A percentile compares a stretch with the other conserved stretches of the same genome.
Evolutionary conservation across 2,329 filamentous ascomycete genomes (phyloP).

Genomic region (Trichoderma polysporum): DNA sequence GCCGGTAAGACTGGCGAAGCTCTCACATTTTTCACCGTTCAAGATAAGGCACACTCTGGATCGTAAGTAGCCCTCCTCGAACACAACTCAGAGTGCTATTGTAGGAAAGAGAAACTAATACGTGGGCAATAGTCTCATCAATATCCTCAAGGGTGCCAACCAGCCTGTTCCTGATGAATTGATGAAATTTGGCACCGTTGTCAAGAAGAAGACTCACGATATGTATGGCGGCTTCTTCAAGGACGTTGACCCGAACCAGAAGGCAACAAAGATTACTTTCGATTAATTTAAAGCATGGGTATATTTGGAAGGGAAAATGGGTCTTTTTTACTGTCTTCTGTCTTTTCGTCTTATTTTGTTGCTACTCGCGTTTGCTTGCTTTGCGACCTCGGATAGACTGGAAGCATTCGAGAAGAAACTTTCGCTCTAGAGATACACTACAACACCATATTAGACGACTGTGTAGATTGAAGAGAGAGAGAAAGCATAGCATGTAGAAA

Average conservation of each 20-base stretch:
- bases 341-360: slow-evolving; percentile 23
- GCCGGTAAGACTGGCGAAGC: slow-evolving; percentile 86
- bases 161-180: slow-evolving; percentile 88
- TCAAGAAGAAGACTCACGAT: slow-evolving; percentile 98
- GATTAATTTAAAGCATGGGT: slow-evolving; percentile 47
- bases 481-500: slow-evolving; percentile 30
- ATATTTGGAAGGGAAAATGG: slow-evolving; percentile 1
- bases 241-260: slow-evolving; percentile 78
- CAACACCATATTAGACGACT: slow-evolving; percentile 23
- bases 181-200: slow-evolving; percentile 93
- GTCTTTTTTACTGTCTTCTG: slow-evolving; percentile 5
- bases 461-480: slow-evolving; percentile 19
- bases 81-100: neutral
- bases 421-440: slow-evolving; percentile 55
- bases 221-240: slow-evolving; percentile 96
- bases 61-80: slow-evolving; percentile 59
- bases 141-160: slow-evolving; percentile 89
- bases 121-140: slow-evolving; percentile 66
- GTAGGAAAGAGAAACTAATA: slow-evolving; percentile 16
- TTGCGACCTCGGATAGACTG: slow-evolving; percentile 40
- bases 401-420: slow-evolving; percentile 53
- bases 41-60: slow-evolving; percentile 89
- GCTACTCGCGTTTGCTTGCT: slow-evolving; percentile 32
- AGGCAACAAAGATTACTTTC: slow-evolving; percentile 90
- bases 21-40: slow-evolving; percentile 91